Base-by-base conservation (phyloP, 148 eudicot genomes). In the Fagopyrum esculentum region DNA sequence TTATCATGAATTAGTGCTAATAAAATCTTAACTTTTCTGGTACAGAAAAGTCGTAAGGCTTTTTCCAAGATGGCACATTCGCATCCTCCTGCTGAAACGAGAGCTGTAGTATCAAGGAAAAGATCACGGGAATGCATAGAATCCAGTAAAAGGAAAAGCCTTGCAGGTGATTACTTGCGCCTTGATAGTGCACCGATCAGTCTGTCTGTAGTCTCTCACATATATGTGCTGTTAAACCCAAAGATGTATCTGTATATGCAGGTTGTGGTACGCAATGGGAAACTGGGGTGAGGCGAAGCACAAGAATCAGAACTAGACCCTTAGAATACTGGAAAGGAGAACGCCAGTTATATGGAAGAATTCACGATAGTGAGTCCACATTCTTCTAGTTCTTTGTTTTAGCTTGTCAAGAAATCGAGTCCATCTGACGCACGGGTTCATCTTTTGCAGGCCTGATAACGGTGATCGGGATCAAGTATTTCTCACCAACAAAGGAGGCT, bases 251-350 rank as follows among this genome's bases (percentile, higher is more conserved):
- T 63, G 64, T 77, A 30, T 77, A 64, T 63, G 52, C 88, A 93
- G 98, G 22, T 44, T 86, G 83, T 85, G 98, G 97, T 77, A 86
- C 90, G 26, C 71, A 69, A 68, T 90, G 85, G 89, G 90, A 86
- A 61, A 71, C 66, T 72, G 98, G 96, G 44, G 29, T 85, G 40
- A 85, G 97, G 78, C 84, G 87, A 76, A 94, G 98, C 83, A 88
- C 84, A 64, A 85, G 98, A 84, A 86, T 85, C 66, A 94, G 56
- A 80, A 86, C 78, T 82, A 88, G 89, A 78, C 97, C 97, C 17
- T 76, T 94, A 82, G 90, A 94, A 77, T 91, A 72, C 73, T 93
- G 98, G 98, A 91, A 72, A 82, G 96, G 97, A 19, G 97, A 91
- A 81, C 84, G 93, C 8, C 77, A 85, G 57, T 59, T 94, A 77